A percentile compares a stretch with the other conserved stretches of the same genome.
phyloP scores from a whole-genome alignment of 208 protist species.

The Giardia muris region DNA sequence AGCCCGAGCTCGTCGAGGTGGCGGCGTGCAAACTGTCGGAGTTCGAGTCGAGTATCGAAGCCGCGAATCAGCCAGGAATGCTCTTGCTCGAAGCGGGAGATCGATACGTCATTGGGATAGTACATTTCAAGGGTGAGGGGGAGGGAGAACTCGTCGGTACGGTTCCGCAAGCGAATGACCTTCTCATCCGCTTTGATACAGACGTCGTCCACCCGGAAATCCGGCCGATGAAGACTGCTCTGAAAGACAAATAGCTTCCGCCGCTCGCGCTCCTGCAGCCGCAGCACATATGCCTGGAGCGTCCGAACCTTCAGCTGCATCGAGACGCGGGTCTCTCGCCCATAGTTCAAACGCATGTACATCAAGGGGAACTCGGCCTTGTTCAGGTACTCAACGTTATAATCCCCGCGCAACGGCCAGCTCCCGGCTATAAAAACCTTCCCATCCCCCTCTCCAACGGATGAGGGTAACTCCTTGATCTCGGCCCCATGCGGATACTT shows the following conservation, averaged over 20 bases:
- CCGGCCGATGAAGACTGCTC: neutral
- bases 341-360: neutral
- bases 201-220: neutral
- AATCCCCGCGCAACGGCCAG: neutral
- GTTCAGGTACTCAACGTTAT: conserved; percentile 9
- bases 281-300: neutral
- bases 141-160: neutral
- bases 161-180: neutral
- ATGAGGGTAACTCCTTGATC: neutral
- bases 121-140: neutral
- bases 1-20: neutral
- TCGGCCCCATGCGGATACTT: neutral
- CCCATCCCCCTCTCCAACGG: conserved; percentile 9
- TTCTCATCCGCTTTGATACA: neutral
- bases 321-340: neutral
- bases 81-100: neutral
- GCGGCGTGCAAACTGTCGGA: neutral
- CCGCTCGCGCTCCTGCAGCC: neutral
- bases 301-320: neutral
- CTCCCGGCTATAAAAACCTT: neutral
- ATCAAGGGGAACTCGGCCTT: conserved; percentile 24
- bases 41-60: neutral
- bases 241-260: neutral
- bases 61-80: neutral
- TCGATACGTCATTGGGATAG: neutral